Conservation (phyloP, 495 filamentous ascomycete genomes). For the Podospora fimiseda region DNA sequence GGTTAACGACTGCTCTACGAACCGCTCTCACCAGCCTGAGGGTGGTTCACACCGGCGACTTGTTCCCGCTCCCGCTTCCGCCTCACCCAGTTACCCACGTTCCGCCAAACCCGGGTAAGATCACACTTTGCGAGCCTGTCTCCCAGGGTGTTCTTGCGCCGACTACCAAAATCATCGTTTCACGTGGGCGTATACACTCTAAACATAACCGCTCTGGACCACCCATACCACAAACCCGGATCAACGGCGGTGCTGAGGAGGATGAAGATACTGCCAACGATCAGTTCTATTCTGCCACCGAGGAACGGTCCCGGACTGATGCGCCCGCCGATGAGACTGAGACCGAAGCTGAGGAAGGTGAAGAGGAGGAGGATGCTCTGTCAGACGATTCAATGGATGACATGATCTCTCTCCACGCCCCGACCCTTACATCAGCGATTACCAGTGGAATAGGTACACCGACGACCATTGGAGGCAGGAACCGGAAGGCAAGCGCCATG, state of each 20-base stretch:
- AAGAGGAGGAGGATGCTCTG: conserved; percentile 51
- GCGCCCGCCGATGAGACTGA: conserved; percentile 33
- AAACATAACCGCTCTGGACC: conserved; percentile 33
- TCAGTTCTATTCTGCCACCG: conserved; percentile 80
- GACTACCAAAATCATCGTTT: conserved; percentile 61
- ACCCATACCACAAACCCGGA: conserved; percentile 31
- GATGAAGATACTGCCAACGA: conserved; percentile 78
- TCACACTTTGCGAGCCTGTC: conserved; percentile 69
- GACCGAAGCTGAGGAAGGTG: conserved; percentile 54
- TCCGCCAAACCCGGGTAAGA: conserved; percentile 71
- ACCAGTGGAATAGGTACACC: conserved; percentile 69
- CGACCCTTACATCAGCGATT: conserved; percentile 62
- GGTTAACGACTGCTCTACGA: conserved; percentile 69
- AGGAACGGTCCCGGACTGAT: conserved; percentile 54
- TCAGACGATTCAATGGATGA: conserved; percentile 75
- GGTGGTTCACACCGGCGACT: conserved; percentile 76
- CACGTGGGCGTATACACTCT: conserved; percentile 46
- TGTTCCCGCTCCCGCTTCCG: conserved; percentile 74
- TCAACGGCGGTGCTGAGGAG: conserved; percentile 59
- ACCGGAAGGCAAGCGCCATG: conserved; percentile 56
- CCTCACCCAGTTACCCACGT: conserved; percentile 88
- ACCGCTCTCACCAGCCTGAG: conserved; percentile 62
- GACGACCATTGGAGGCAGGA: conserved; percentile 48
- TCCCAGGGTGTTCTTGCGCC: conserved; percentile 75
- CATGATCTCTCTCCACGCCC: conserved; percentile 76